Evolutionary conservation across 176 grass and related monocot species (phyloP).

Genomic region (Hordeum marinum): DNA sequence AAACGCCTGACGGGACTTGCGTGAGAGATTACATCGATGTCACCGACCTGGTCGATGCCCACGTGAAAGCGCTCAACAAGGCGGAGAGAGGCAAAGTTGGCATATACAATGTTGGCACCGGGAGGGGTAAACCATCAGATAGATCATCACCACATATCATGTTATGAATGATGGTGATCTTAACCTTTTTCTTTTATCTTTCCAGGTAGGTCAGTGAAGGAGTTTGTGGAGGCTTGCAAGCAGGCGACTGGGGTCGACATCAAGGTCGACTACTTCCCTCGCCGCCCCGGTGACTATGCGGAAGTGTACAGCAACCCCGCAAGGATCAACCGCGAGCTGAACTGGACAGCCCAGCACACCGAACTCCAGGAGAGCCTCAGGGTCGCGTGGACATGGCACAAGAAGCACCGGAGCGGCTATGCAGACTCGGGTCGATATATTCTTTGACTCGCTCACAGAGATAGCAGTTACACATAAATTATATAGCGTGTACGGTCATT

Average conservation of each 20-base stretch:
- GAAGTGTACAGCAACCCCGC: conserved; percentile 81
- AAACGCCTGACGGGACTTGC: conserved; percentile 80
- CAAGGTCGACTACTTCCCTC: conserved; percentile 70
- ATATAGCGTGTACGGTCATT: conserved; percentile 34
- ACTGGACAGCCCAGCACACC: conserved; percentile 79
- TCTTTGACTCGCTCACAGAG: conserved; percentile 24
- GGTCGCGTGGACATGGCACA: conserved; percentile 85
- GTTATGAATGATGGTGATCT: not conserved
- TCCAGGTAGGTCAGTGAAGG: conserved; percentile 82
- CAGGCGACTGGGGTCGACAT: conserved; percentile 70
- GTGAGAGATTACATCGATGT: conserved; percentile 94
- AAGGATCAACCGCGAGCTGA: conserved; percentile 70
- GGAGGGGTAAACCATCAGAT: conserved; percentile 54
- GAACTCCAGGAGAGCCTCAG: conserved; percentile 71
- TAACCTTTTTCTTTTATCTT: not conserved
- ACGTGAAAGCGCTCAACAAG: conserved; percentile 90
- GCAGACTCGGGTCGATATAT: conserved; percentile 39
- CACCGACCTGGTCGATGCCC: conserved; percentile 85
- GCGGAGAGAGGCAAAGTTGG: conserved; percentile 68
- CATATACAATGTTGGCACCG: conserved; percentile 96
- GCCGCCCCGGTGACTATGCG: conserved; percentile 78
- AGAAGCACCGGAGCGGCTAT: conserved; percentile 62
- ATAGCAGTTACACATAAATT: conserved; percentile 23
- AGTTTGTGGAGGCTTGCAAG: conserved; percentile 94
- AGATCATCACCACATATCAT: not conserved